Conservation (phyloP, 2,329 filamentous ascomycete species). For the Xylariaceae sp. region DNA sequence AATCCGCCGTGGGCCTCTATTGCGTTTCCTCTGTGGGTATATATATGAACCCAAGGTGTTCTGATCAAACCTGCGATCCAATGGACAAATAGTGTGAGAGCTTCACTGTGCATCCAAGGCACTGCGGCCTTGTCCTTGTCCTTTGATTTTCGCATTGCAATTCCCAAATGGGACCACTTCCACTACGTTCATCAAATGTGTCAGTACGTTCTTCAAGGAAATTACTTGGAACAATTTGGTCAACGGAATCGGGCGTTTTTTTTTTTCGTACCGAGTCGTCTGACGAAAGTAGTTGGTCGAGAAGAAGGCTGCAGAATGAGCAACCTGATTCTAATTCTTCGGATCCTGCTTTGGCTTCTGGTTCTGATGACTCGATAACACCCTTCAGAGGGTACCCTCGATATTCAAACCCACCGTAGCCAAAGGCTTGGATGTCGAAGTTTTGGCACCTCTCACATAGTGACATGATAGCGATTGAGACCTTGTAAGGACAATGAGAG, state of each 20-base stretch:
- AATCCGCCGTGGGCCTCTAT: background rate
- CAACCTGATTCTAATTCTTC: background rate
- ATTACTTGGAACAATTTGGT: no score
- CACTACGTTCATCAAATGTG: no score
- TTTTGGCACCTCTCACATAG: slow-evolving; percentile 10
- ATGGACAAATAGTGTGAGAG: slow-evolving; percentile 1
- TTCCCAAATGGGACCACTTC: slow-evolving; percentile 1
- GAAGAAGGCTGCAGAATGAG: slow-evolving; percentile 12
- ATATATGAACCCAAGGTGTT: slow-evolving; percentile 11
- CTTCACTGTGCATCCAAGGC: background rate
- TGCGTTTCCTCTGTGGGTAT: slow-evolving; percentile 1
- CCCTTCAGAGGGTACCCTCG: slow-evolving; percentile 9
- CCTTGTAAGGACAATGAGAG: no score
- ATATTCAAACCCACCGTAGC: slow-evolving; percentile 5
- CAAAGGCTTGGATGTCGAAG: slow-evolving; percentile 14
- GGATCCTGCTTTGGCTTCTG: background rate
- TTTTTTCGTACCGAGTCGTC: background rate
- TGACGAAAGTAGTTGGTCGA: background rate
- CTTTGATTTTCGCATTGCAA: background rate
- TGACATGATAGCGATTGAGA: background rate
- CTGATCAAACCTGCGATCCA: background rate
- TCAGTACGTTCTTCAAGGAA: no score
- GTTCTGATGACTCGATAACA: background rate
- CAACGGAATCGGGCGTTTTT: background rate
- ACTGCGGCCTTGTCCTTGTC: no score